Percentiles rank a stretch among this genome's conserved stretches.
These are phyloP conservation scores for Claviceps fusiformis DNA, from an alignment of 2,329 filamentous ascomycete genomes.

Conservation along the genomic window DNA sequence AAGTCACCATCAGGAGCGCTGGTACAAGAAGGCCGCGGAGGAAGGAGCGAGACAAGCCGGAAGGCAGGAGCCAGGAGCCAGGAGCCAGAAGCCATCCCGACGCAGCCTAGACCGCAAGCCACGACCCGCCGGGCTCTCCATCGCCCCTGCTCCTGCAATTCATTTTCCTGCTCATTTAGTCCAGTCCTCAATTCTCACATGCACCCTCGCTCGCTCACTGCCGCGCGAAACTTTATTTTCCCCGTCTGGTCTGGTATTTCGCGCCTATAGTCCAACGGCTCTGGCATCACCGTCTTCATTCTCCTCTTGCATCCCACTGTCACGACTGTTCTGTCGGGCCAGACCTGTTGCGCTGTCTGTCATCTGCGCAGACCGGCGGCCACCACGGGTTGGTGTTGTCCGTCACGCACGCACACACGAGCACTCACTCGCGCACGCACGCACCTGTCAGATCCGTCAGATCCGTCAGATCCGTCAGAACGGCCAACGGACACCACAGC, in stretches of 20 bases:
- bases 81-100: neutral
- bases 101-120: conserved; percentile 3
- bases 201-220: neutral
- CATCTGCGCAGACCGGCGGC: neutral
- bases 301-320: neutral
- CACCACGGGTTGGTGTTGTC: neutral
- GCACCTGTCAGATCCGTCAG: no score
- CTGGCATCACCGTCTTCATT: neutral
- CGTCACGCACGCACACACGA: neutral
- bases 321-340: neutral
- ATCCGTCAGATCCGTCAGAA: neutral
- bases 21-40: neutral
- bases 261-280: neutral
- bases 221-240: conserved; percentile 3
- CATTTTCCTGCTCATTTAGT: neutral
- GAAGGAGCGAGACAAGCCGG: neutral
- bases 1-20: no score
- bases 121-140: conserved; percentile 3
- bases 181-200: no score
- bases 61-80: neutral
- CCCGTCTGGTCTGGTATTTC: neutral
- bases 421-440: no score
- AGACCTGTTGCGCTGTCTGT: neutral
- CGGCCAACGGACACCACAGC: neutral
- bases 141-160: conserved; percentile 1